Evolutionary conservation across 768 basidiomycete genomes (phyloP).

Genomic region (Thelephora aurantiotincta): DNA sequence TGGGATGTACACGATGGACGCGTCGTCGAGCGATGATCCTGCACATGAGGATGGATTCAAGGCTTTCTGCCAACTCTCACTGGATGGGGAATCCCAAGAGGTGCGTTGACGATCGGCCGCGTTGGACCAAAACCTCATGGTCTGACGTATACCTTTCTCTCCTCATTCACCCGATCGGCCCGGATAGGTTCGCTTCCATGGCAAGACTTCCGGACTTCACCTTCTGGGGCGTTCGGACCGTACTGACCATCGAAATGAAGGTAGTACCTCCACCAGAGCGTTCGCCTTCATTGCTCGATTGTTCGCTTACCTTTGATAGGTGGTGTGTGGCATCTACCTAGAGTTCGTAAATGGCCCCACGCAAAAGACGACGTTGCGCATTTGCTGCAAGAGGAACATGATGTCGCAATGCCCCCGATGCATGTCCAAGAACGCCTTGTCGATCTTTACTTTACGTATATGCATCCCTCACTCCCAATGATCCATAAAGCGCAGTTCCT

Average conservation of each 20-base stretch:
- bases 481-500: constrained; percentile 62
- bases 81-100: constrained; percentile 59
- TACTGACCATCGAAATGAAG: constrained; percentile 52
- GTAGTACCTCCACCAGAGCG: constrained; percentile 20
- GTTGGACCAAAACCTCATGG: constrained; percentile 5
- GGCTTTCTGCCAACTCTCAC: constrained; percentile 53
- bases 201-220: constrained; percentile 62
- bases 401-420: constrained; percentile 42
- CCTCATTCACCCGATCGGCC: too few species aligned
- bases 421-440: constrained; percentile 55
- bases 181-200: constrained; percentile 68
- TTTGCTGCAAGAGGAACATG: constrained; percentile 27
- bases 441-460: constrained; percentile 67
- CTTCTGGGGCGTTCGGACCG: constrained; percentile 54
- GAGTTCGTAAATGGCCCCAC: constrained; percentile 64
- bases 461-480: constrained; percentile 74
- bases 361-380: constrained; percentile 14
- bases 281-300: constrained; percentile 10
- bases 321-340: constrained; percentile 44
- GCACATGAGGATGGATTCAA: constrained; percentile 28
- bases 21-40: constrained; percentile 9
- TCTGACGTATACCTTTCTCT: constrained; percentile 14
- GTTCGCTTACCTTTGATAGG: constrained; percentile 7
- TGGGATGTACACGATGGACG: constrained; percentile 46
- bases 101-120: constrained; percentile 18